A percentile compares a stretch with the other conserved stretches of the same genome.
Conservation (phyloP, 345 rosid genomes). For the Eucalyptus sp. region DNA sequence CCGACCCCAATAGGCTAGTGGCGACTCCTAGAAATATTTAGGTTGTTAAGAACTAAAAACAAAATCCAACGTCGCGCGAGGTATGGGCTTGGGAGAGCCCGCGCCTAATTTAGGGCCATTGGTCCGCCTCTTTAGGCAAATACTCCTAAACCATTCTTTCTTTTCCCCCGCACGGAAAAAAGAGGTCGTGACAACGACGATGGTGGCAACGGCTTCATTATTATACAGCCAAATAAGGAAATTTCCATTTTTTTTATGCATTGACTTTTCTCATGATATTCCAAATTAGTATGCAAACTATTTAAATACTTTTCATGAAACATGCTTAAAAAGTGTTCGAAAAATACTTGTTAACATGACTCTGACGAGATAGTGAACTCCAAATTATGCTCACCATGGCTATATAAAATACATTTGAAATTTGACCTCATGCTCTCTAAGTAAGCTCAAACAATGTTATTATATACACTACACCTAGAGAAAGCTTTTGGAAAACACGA, state of each 20-base stretch:
- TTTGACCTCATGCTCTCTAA: neutral
- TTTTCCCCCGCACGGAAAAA: no score
- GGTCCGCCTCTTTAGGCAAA: no score
- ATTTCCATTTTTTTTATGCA: neutral
- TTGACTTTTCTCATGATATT: neutral
- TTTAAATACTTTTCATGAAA: neutral
- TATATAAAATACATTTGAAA: neutral
- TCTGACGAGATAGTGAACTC: neutral
- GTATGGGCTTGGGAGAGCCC: no score
- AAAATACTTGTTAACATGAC: neutral
- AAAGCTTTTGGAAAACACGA: neutral
- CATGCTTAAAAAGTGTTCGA: neutral
- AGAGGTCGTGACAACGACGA: no score
- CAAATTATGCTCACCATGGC: neutral
- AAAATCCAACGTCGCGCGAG: no score
- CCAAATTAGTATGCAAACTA: neutral
- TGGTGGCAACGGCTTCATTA: neutral
- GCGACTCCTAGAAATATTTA: no score
- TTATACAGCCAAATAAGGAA: neutral
- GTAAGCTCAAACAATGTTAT: neutral
- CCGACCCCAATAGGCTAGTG: no score
- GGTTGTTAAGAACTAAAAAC: no score
- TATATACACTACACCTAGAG: neutral
- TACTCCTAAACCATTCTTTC: no score
- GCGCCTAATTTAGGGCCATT: no score